Conservation (phyloP, 257 asterid species). For the Penstemon eatonii region DNA sequence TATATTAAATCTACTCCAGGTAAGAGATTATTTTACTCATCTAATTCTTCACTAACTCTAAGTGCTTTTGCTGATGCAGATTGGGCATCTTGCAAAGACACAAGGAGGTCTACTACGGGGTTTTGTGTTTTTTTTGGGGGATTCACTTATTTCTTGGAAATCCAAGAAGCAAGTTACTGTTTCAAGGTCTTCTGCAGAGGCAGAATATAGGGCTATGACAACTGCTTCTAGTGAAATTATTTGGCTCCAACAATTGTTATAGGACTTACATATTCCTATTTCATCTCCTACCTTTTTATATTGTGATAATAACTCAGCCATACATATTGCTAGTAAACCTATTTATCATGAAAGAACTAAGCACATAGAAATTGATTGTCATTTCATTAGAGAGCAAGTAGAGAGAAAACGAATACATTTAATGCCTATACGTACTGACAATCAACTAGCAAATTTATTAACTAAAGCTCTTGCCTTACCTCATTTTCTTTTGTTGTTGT, state of each 20-base stretch:
- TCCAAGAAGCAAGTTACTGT: neutral
- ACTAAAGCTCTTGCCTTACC: too few species aligned
- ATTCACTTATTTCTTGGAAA: neutral
- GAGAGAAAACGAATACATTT: too few species aligned
- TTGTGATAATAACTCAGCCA: too few species aligned
- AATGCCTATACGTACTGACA: too few species aligned
- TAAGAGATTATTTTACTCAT: neutral
- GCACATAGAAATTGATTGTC: too few species aligned
- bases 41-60: too few species aligned
- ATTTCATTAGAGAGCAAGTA: too few species aligned
- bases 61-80: neutral
- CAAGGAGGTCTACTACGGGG: neutral
- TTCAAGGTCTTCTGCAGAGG: neutral
- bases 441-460: too few species aligned
- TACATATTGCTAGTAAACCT: too few species aligned
- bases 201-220: constrained; percentile 5
- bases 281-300: too few species aligned
- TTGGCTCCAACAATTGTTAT: neutral
- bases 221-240: neutral
- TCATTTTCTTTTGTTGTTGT: too few species aligned
- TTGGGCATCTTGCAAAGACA: neutral
- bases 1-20: neutral
- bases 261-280: neutral
- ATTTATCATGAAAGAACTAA: too few species aligned
- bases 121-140: neutral